phyloP scores from a whole-genome alignment of 345 rosid genomes.

The Populus davidiana region DNA sequence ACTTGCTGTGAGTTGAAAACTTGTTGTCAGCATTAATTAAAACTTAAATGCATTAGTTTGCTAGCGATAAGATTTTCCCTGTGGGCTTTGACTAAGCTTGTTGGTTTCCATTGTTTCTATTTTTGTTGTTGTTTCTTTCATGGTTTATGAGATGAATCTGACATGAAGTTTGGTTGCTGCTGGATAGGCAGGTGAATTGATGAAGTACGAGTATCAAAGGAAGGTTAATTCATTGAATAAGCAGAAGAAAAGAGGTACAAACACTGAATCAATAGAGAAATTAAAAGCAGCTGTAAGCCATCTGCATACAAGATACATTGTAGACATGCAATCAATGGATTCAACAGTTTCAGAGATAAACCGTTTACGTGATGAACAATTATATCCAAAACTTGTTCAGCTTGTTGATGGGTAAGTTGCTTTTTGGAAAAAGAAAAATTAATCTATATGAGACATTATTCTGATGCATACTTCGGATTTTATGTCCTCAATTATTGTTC shows the following conservation, averaged over 20 bases:
- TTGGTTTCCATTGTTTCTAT: too few relatives aligned
- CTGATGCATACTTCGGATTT: not conserved
- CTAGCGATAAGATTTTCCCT: not conserved
- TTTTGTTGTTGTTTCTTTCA: not conserved
- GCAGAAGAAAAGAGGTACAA: conserved; percentile 68
- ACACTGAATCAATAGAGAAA: conserved; percentile 79
- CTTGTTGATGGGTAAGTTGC: conserved; percentile 84
- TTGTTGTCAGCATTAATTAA: not conserved
- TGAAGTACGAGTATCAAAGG: conserved; percentile 87
- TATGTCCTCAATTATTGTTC: not conserved
- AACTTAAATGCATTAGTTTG: not conserved
- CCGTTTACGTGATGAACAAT: conserved; percentile 81
- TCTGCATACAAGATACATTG: conserved; percentile 92
- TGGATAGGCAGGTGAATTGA: conserved; percentile 80
- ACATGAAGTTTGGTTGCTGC: conserved; percentile 24
- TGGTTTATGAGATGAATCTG: conserved; percentile 16
- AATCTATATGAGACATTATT: not conserved
- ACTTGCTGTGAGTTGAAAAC: not conserved
- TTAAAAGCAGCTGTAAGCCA: conserved; percentile 86
- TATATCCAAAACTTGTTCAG: conserved; percentile 73
- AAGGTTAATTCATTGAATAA: conserved; percentile 66
- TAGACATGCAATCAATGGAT: conserved; percentile 99
- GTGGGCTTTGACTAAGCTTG: not conserved
- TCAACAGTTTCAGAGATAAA: conserved; percentile 93
- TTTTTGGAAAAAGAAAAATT: not conserved